Evolutionary conservation across 495 filamentous ascomycete species (phyloP).

Genomic region (Neurospora sp.): DNA sequence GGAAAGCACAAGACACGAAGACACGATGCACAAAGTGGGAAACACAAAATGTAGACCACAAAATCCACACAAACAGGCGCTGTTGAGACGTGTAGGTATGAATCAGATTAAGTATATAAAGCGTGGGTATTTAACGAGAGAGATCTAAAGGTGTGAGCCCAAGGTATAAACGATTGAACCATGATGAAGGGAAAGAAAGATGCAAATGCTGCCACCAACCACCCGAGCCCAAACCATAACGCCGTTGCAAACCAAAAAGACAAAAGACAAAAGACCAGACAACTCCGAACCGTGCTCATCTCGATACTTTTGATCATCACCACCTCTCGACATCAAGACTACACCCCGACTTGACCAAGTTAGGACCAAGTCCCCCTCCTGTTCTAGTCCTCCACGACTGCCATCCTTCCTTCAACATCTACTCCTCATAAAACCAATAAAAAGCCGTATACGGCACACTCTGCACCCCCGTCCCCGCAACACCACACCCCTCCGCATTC

Average conservation of each 20-base stretch:
- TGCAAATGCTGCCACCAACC: not conserved
- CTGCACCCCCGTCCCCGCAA: constrained; percentile 26
- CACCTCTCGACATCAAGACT: too few species aligned
- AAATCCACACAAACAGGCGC: too few species aligned
- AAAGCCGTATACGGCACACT: constrained; percentile 55
- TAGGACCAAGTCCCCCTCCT: too few species aligned
- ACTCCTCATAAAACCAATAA: constrained; percentile 57
- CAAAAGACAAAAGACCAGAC: not conserved
- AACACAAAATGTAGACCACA: too few species aligned
- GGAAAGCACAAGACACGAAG: too few species aligned
- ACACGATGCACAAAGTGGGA: too few species aligned
- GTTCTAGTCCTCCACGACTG: too few species aligned
- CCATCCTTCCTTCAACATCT: too few species aligned
- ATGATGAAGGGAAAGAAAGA: not conserved
- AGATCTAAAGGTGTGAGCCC: not conserved
- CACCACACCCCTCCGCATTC: constrained; percentile 36
- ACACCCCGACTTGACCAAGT: too few species aligned
- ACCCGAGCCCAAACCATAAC: not conserved
- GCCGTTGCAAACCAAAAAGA: not conserved
- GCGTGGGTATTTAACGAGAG: not conserved
- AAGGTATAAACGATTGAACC: not conserved
- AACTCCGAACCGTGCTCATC: not conserved
- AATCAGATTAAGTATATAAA: not conserved
- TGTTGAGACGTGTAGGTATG: not conserved
- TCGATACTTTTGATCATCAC: too few species aligned